Base-by-base conservation (phyloP, 768 basidiomycete genomes). In the Rhizopogon vesiculosus region DNA sequence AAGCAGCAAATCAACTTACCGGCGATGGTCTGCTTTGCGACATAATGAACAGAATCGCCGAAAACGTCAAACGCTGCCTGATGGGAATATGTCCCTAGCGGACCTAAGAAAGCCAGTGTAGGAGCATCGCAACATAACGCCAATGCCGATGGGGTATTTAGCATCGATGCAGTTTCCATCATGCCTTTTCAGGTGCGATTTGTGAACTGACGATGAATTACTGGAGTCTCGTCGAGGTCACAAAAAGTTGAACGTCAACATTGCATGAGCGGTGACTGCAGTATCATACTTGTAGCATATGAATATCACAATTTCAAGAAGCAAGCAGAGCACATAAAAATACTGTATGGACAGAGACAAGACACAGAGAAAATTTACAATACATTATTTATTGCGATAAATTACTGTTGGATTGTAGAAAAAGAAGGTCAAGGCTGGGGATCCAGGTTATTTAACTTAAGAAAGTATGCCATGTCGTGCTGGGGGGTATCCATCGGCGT, bases 71-170 rank as follows among this genome's bases (percentile, higher is more conserved):
- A 64, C 13, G 79, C 80, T 22, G 77, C 79, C 72, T 84, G 85
- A 59, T 89, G 87, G 28, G 86, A 79, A 65, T 87, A 88, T 38
- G 87, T 89, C 31, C 87, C 87, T 44, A 77, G 70, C 29, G 87
- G 87, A 7, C 87, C 87, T 42, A 89, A 72, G 64, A 83, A 80
- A 49, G 81, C 80, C 19, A 89, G 52, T 40, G 51, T 61, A 6
- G 66, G 64, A 42, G 56, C 66, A 54, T 48, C 45, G 35, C 61
- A 28, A n/a, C 44, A 45, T 15, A 58, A 42, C 19, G 45, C 9
- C n/a, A 35, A 35, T 33, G 31, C 7, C 13, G 45, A 33, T 33
- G 31, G 18, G 7, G 31, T 33, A 33, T 35, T 9, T 35, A 18
- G 33, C 46, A 48, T 48, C 18, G 45, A 46, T 48, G 18, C 10